These are phyloP conservation scores for Chamaecyparis obtusa DNA, from an alignment of 75 land plant genomes.

Conservation along the genomic window DNA sequence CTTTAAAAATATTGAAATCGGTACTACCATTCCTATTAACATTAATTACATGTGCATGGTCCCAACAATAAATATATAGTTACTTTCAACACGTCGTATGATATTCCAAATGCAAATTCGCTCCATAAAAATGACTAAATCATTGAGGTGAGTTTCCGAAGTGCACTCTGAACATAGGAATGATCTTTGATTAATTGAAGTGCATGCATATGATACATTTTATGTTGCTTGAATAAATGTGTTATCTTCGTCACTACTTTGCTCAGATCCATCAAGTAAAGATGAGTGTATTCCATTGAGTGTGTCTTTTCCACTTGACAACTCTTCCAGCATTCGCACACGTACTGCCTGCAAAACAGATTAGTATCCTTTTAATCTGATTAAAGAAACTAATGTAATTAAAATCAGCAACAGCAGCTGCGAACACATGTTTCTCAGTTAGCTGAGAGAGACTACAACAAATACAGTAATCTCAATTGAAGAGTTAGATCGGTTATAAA, in stretches of 20 bases:
- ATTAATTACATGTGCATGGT: no score
- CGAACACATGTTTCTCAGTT: not conserved
- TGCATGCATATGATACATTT: not conserved
- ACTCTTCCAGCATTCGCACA: not conserved
- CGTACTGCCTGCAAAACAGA: conserved; percentile 3
- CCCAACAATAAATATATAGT: no score
- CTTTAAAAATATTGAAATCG: no score
- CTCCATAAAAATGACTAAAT: conserved; percentile 34
- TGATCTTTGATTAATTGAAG: not conserved
- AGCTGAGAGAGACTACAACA: not conserved
- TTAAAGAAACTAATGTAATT: not conserved
- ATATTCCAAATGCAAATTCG: conserved; percentile 10
- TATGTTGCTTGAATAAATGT: not conserved
- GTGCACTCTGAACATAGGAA: not conserved
- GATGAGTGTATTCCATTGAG: not conserved
- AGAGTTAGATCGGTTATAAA: not conserved
- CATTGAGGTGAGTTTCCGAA: no score
- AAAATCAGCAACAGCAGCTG: not conserved
- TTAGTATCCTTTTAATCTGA: not conserved
- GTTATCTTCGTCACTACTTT: not conserved
- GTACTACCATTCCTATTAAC: no score
- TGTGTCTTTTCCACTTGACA: not conserved
- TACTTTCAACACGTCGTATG: no score
- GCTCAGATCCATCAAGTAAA: not conserved
- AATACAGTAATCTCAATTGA: not conserved